phyloP scores from a whole-genome alignment of 2,329 filamentous ascomycete species.

The Xylaria arbuscula region DNA sequence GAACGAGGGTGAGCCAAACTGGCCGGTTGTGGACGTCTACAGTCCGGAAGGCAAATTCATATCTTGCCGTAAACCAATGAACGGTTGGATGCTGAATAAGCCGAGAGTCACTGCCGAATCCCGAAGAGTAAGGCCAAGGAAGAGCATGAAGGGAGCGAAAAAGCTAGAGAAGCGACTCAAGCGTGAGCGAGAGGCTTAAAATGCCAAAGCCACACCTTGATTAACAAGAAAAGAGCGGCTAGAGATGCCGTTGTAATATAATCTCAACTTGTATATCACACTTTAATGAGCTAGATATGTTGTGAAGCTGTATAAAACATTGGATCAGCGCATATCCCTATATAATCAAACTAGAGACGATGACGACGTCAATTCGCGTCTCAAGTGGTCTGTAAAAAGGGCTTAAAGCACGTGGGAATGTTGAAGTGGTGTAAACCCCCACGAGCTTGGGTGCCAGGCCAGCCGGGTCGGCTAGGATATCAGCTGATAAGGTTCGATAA shows the following conservation, averaged over 20 bases:
- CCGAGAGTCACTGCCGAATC: slow-evolving; percentile 62
- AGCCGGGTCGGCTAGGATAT: slow-evolving; percentile 8
- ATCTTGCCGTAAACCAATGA: slow-evolving; percentile 73
- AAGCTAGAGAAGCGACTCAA: slow-evolving; percentile 60
- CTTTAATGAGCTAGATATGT: slow-evolving; percentile 4
- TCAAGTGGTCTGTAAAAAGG: background rate
- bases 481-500: slow-evolving; percentile 27
- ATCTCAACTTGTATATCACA: slow-evolving; percentile 17
- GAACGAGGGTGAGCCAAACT: slow-evolving; percentile 53
- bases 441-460: slow-evolving; percentile 1
- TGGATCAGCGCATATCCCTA: too few species aligned
- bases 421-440: slow-evolving; percentile 1
- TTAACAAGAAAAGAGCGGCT: background rate
- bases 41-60: slow-evolving; percentile 87
- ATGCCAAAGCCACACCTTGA: background rate
- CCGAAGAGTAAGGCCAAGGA: slow-evolving; percentile 68
- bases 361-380: background rate
- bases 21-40: slow-evolving; percentile 85
- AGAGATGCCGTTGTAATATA: slow-evolving; percentile 3
- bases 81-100: slow-evolving; percentile 74
- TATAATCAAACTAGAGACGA: background rate
- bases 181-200: slow-evolving; percentile 38
- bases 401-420: background rate
- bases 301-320: slow-evolving; percentile 2
- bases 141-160: slow-evolving; percentile 75